Conservation (phyloP, 306 rosid species). For the Trichosanthes cucumerina region DNA sequence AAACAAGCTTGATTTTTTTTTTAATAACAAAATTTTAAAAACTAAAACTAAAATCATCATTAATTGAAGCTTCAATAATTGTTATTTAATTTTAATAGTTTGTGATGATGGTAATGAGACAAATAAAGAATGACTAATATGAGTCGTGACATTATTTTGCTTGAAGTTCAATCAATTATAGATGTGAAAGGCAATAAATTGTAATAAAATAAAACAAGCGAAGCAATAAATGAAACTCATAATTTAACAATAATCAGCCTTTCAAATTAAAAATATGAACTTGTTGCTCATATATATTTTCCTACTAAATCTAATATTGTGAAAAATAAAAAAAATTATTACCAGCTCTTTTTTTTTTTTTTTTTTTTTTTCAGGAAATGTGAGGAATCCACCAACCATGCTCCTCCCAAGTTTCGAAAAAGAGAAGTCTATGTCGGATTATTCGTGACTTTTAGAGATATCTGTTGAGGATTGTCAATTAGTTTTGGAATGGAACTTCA, state of each 20-base stretch:
- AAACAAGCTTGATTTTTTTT: background rate
- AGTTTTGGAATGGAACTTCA: too few relatives aligned
- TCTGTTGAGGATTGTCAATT: too few relatives aligned
- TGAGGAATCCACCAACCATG: too few relatives aligned
- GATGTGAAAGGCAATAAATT: background rate
- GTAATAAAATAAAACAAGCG: background rate
- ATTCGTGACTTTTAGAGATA: too few relatives aligned
- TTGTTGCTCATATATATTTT: background rate
- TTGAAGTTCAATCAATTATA: background rate
- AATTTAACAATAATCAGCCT: background rate
- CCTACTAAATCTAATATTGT: background rate
- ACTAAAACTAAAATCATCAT: background rate
- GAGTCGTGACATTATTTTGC: background rate
- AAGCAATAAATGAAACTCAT: background rate
- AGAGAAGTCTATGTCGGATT: too few relatives aligned
- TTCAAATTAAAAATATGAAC: background rate
- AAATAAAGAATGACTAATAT: background rate
- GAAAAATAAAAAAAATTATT: too few relatives aligned
- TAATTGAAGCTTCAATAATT: background rate
- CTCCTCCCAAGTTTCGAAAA: too few relatives aligned
- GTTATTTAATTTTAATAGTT: background rate
- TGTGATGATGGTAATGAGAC: background rate
- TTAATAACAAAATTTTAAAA: too few relatives aligned
- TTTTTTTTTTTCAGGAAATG: too few relatives aligned
- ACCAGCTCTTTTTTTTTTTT: too few relatives aligned